Percentiles rank a stretch among this genome's conserved stretches.
These are phyloP conservation scores for Houttuynia cordata DNA, from an alignment of 164 flowering plant species.

Conservation along the genomic window DNA sequence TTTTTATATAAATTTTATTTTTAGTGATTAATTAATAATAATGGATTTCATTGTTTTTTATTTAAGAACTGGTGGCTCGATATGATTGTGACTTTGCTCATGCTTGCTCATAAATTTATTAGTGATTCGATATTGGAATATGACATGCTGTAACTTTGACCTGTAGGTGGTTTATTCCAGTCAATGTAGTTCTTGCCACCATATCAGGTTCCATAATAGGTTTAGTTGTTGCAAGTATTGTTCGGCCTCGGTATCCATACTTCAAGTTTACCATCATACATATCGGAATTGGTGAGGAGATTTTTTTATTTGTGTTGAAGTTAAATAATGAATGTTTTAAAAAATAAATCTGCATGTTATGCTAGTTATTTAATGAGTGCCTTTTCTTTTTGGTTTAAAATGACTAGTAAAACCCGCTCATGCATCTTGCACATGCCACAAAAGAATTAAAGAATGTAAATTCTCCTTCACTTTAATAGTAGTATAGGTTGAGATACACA, in stretches of 20 bases:
- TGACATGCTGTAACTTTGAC: background rate
- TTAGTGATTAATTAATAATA: background rate
- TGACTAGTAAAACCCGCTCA: too few species aligned
- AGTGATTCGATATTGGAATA: too few species aligned
- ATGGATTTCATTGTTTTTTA: background rate
- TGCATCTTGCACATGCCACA: too few species aligned
- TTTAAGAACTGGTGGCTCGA: background rate
- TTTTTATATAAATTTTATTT: background rate
- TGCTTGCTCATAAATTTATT: too few species aligned
- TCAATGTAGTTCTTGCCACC: constrained; percentile 60
- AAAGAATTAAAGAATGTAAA: too few species aligned
- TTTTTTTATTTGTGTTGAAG: background rate
- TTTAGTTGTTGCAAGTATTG: constrained; percentile 48
- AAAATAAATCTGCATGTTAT: too few species aligned
- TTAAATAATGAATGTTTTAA: background rate
- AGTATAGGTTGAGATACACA: too few species aligned
- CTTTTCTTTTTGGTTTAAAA: too few species aligned
- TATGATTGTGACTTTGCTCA: background rate
- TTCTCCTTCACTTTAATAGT: too few species aligned
- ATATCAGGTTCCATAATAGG: constrained; percentile 88
- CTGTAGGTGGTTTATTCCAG: constrained; percentile 97
- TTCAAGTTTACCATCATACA: constrained; percentile 88
- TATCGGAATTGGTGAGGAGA: constrained; percentile 71
- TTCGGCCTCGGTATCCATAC: constrained; percentile 86
- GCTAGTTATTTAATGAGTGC: too few species aligned